Percentiles rank a stretch among this genome's conserved stretches.
Conservation (phyloP, 352 stramenopile species). For the Globisporangium irregulare region DNA sequence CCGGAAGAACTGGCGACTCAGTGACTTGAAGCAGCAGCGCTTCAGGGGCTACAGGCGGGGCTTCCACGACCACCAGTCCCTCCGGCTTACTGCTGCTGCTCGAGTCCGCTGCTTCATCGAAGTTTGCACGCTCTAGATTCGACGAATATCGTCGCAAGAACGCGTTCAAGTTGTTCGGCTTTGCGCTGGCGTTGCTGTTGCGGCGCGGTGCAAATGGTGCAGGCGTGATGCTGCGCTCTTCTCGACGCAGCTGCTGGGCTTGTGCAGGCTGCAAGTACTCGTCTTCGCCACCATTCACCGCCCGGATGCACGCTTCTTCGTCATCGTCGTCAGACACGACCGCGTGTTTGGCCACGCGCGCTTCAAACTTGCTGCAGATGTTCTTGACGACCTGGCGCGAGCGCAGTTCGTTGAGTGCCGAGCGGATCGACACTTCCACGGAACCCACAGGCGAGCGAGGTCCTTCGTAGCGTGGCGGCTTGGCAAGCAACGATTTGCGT, state of each 20-base stretch:
- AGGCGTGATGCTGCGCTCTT: constrained; percentile 9
- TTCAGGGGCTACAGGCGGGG: neutral
- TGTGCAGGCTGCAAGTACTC: constrained; percentile 17
- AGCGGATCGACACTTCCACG: constrained; percentile 47
- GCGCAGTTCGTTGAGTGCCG: constrained; percentile 41
- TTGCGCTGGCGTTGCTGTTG: constrained; percentile 20
- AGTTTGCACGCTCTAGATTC: constrained; percentile 46
- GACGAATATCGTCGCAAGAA: constrained; percentile 65
- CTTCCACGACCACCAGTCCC: neutral
- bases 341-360: constrained; percentile 12
- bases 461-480: constrained; percentile 15
- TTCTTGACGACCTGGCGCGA: constrained; percentile 49
- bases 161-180: constrained; percentile 63
- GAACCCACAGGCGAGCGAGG: constrained; percentile 9
- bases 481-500: constrained; percentile 15
- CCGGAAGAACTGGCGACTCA: neutral
- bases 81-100: constrained; percentile 1
- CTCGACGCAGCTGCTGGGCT: constrained; percentile 12
- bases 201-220: constrained; percentile 9
- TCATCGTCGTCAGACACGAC: constrained; percentile 22
- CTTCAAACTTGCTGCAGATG: constrained; percentile 55
- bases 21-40: neutral
- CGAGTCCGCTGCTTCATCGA: constrained; percentile 7
- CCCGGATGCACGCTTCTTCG: constrained; percentile 9
- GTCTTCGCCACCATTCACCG: constrained; percentile 13